Conservation (phyloP, 1,139 yeast species). For the Lodderomyces theae region DNA sequence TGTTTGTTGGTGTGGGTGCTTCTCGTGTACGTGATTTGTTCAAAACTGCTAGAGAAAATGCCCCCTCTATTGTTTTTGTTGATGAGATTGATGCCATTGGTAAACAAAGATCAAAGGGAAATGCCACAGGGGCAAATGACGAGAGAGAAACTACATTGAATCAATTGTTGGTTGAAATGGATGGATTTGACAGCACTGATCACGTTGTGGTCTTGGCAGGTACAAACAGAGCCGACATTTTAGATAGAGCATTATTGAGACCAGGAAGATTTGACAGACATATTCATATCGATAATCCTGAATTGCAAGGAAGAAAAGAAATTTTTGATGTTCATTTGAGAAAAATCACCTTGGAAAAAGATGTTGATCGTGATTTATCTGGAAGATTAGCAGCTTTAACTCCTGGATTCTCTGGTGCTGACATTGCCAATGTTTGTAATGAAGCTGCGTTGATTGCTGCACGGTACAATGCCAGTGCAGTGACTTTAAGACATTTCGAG, state of each 20-base stretch:
- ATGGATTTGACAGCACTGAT: slow-evolving; percentile 85
- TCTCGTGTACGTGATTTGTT: slow-evolving; percentile 94
- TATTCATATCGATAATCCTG: slow-evolving; percentile 87
- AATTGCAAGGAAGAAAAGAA: slow-evolving; percentile 87
- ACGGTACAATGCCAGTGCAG: slow-evolving; percentile 66
- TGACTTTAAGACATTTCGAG: slow-evolving; percentile 79
- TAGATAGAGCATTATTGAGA: slow-evolving; percentile 88
- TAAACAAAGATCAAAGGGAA: slow-evolving; percentile 82
- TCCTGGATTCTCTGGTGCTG: slow-evolving; percentile 98
- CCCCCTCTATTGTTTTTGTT: slow-evolving; percentile 90
- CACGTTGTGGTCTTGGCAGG: slow-evolving; percentile 98
- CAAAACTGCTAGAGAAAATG: slow-evolving; percentile 86
- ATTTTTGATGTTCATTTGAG: slow-evolving; percentile 82
- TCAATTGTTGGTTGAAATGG: slow-evolving; percentile 96
- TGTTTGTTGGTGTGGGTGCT: slow-evolving; percentile 99
- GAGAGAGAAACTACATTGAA: slow-evolving; percentile 96
- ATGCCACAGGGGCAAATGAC: slow-evolving; percentile 85
- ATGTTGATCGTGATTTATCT: slow-evolving; percentile 49
- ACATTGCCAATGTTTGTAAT: slow-evolving; percentile 93
- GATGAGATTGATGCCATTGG: slow-evolving; percentile 99
- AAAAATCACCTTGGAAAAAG: slow-evolving; percentile 55
- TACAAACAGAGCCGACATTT: slow-evolving; percentile 90
- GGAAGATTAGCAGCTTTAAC: slow-evolving; percentile 93
- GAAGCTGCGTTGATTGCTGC: slow-evolving; percentile 98
- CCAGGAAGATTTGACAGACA: slow-evolving; percentile 98